A percentile compares a stretch with the other conserved stretches of the same genome.
Conservation (phyloP, 2,329 filamentous ascomycete species). For the Fusarium poae region DNA sequence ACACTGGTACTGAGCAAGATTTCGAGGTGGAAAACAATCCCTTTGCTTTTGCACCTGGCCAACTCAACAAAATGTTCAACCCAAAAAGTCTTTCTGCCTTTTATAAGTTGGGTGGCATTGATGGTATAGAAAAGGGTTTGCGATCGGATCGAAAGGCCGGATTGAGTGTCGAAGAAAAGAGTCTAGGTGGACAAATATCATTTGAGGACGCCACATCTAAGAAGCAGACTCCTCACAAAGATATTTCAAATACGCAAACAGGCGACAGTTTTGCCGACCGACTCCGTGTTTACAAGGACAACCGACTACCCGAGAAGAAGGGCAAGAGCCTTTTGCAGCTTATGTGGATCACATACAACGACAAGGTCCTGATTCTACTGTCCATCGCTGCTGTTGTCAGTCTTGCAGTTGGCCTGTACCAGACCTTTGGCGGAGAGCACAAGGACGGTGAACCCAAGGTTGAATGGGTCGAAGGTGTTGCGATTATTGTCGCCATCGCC, state of each 20-base stretch:
- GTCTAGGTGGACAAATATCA: constrained; percentile 73
- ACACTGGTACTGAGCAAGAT: constrained; percentile 80
- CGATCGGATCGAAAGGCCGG: constrained; percentile 79
- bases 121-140: constrained; percentile 83
- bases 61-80: constrained; percentile 88
- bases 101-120: constrained; percentile 81
- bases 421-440: constrained; percentile 74
- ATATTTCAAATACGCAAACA: constrained; percentile 21
- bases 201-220: constrained; percentile 76
- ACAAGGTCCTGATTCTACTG: constrained; percentile 82
- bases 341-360: constrained; percentile 87
- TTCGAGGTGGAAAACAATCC: constrained; percentile 83
- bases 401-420: constrained; percentile 80
- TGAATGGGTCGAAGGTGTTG: constrained; percentile 86
- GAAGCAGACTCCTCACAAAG: constrained; percentile 49
- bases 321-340: constrained; percentile 78
- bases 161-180: constrained; percentile 80
- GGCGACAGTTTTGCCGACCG: constrained; percentile 67
- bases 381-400: constrained; percentile 79
- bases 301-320: constrained; percentile 79
- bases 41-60: constrained; percentile 86
- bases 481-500: constrained; percentile 82
- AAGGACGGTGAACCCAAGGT: constrained; percentile 65
- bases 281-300: constrained; percentile 78
- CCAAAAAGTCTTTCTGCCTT: constrained; percentile 89